phyloP scores from a whole-genome alignment of 2,329 filamentous ascomycete genomes.

The Cercospora canescens region DNA sequence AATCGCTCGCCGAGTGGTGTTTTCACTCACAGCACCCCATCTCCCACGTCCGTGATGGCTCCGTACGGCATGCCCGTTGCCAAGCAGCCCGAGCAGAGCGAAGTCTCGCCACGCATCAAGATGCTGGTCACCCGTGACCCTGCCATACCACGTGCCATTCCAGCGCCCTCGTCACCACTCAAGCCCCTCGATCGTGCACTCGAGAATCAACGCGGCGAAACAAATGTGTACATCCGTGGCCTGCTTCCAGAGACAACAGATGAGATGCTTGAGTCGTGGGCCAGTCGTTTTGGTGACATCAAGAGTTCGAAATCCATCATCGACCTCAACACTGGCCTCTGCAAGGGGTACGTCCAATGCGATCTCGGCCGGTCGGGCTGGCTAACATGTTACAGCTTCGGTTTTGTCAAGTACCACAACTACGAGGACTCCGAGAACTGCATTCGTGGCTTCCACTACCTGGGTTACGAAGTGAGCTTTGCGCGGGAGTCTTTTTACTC shows the following conservation, averaged over 20 bases:
- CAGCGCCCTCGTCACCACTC: slow-evolving; percentile 80
- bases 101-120: slow-evolving; percentile 48
- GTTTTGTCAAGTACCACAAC: slow-evolving; percentile 92
- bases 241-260: slow-evolving; percentile 95
- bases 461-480: slow-evolving; percentile 97
- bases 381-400: slow-evolving; percentile 66
- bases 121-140: slow-evolving; percentile 66
- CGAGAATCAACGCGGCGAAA: slow-evolving; percentile 91
- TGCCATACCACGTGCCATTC: slow-evolving; percentile 81
- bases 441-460: slow-evolving; percentile 90
- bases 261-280: slow-evolving; percentile 78
- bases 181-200: slow-evolving; percentile 92
- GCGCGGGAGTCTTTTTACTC: slow-evolving; percentile 97
- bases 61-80: slow-evolving; percentile 44
- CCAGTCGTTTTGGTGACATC: slow-evolving; percentile 85
- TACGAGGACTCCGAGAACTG: slow-evolving; percentile 90
- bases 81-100: slow-evolving; percentile 40
- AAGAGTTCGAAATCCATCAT: slow-evolving; percentile 99
- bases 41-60: slow-evolving; percentile 49
- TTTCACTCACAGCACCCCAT: slow-evolving; percentile 52
- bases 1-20: slow-evolving; percentile 52
- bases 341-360: slow-evolving; percentile 75
- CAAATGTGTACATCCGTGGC: slow-evolving; percentile 97
- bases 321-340: slow-evolving; percentile 86
- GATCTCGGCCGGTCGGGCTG: slow-evolving; percentile 11